A percentile compares a stretch with the other conserved stretches of the same genome.
These are phyloP conservation scores for Lithocarpus polystachyus DNA, from an alignment of 306 rosid genomes.

Conservation along the genomic window DNA sequence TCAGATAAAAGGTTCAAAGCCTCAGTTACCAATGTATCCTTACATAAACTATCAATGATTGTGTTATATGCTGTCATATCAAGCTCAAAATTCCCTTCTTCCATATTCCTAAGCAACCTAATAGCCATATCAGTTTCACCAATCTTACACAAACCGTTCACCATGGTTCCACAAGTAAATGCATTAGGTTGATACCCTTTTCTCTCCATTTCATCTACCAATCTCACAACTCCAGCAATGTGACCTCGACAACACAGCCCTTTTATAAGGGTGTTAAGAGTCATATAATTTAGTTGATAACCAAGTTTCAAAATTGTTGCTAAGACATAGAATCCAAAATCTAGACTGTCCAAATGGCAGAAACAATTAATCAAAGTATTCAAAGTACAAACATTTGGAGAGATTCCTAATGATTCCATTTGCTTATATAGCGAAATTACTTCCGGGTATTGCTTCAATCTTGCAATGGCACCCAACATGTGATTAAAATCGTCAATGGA, in stretches of 20 bases:
- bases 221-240: slow-evolving; percentile 19
- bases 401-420: slow-evolving; percentile 23
- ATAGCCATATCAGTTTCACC: slow-evolving; percentile 26
- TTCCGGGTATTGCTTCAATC: background rate
- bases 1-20: background rate
- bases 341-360: slow-evolving; percentile 12
- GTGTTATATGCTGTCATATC: slow-evolving; percentile 25
- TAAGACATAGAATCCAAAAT: slow-evolving; percentile 34
- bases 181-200: slow-evolving; percentile 17
- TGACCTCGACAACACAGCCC: slow-evolving; percentile 29
- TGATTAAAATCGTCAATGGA: slow-evolving; percentile 30
- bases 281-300: slow-evolving; percentile 26
- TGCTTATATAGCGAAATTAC: slow-evolving; percentile 28
- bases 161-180: slow-evolving; percentile 20
- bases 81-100: slow-evolving; percentile 7
- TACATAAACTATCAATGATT: slow-evolving; percentile 38
- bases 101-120: slow-evolving; percentile 27
- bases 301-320: slow-evolving; percentile 39
- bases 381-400: slow-evolving; percentile 16
- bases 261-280: slow-evolving; percentile 30
- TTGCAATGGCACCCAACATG: slow-evolving; percentile 24
- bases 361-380: slow-evolving; percentile 34
- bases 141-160: slow-evolving; percentile 42
- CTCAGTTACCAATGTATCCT: slow-evolving; percentile 8
- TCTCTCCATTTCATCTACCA: slow-evolving; percentile 20